Percentiles rank a stretch among this genome's conserved stretches.
Evolutionary conservation across 805 yeast genomes (phyloP).

Genomic region (Hanseniaspora mollemarum): DNA sequence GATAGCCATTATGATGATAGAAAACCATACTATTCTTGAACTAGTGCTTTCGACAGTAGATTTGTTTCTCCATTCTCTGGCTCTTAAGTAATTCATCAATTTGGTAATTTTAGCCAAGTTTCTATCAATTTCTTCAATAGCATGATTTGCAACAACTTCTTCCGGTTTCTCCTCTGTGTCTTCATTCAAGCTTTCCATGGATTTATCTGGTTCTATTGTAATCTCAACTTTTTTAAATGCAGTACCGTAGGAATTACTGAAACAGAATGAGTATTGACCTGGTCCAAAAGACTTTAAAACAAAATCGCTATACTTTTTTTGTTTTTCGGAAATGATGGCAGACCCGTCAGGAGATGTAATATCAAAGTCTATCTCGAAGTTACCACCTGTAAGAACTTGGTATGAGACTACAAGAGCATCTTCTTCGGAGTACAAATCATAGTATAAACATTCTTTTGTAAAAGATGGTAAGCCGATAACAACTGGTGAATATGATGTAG

Average conservation of each 20-base stretch:
- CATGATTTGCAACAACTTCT: constrained; percentile 42
- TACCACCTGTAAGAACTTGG: constrained; percentile 54
- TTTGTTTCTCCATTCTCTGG: constrained; percentile 95
- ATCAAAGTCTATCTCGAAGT: constrained; percentile 54
- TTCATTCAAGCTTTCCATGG: constrained; percentile 27
- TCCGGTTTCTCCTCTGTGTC: constrained; percentile 38
- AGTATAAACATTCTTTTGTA: constrained; percentile 36
- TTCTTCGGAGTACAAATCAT: constrained; percentile 29
- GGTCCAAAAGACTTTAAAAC: constrained; percentile 44
- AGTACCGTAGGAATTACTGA: constrained; percentile 52
- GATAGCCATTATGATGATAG: constrained; percentile 55
- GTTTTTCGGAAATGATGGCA: constrained; percentile 39
- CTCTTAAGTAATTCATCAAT: constrained; percentile 74
- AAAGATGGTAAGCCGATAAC: constrained; percentile 33
- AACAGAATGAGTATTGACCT: constrained; percentile 59
- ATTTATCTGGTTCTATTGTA: constrained; percentile 44
- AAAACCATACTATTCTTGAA: constrained; percentile 64
- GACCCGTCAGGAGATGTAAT: constrained; percentile 46
- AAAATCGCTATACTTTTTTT: constrained; percentile 55
- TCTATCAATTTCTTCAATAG: constrained; percentile 47
- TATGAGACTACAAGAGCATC: constrained; percentile 35
- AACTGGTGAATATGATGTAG: constrained; percentile 29
- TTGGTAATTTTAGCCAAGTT: constrained; percentile 48
- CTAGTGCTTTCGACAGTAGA: constrained; percentile 77
- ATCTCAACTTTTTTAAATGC: constrained; percentile 55